These are phyloP conservation scores for Fusarium nurragi DNA, from an alignment of 2,329 filamentous ascomycete genomes.

Conservation along the genomic window DNA sequence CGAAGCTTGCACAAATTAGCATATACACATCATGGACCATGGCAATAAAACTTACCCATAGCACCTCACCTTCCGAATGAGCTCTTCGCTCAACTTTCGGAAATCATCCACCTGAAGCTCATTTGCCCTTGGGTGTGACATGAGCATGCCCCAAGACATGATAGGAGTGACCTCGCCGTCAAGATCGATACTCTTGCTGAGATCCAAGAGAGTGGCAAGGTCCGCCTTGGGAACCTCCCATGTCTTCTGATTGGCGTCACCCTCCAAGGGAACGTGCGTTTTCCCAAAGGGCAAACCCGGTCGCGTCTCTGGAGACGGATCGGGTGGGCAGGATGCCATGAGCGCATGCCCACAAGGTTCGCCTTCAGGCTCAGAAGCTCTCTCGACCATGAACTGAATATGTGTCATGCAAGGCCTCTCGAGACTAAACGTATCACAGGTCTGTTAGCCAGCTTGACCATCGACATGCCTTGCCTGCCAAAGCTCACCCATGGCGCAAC, in stretches of 20 bases:
- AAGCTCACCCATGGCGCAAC: slow-evolving; percentile 34
- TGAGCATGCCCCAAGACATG: slow-evolving; percentile 90
- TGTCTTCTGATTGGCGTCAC: slow-evolving; percentile 69
- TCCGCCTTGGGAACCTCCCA: slow-evolving; percentile 82
- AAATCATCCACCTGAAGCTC: slow-evolving; percentile 77
- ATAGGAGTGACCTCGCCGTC: slow-evolving; percentile 94
- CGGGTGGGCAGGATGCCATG: slow-evolving; percentile 90
- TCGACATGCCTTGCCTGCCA: slow-evolving; percentile 29
- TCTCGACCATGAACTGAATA: slow-evolving; percentile 79
- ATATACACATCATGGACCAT: background rate
- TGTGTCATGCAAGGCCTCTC: slow-evolving; percentile 95
- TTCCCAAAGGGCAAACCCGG: slow-evolving; percentile 64
- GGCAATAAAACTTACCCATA: slow-evolving; percentile 76
- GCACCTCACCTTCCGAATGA: slow-evolving; percentile 84
- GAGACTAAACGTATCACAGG: slow-evolving; percentile 68
- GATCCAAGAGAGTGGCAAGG: slow-evolving; percentile 81
- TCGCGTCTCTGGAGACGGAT: slow-evolving; percentile 62
- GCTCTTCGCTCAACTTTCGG: slow-evolving; percentile 73
- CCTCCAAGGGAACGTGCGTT: slow-evolving; percentile 50
- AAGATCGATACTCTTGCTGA: slow-evolving; percentile 83
- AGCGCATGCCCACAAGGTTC: slow-evolving; percentile 87
- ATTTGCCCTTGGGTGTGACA: slow-evolving; percentile 73
- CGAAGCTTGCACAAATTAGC: slow-evolving; percentile 57
- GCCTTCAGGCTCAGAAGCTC: slow-evolving; percentile 66
- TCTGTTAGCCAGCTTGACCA: slow-evolving; percentile 55